phyloP scores from a whole-genome alignment of 2,329 filamentous ascomycete genomes.

The Rutstroemia sp. region DNA sequence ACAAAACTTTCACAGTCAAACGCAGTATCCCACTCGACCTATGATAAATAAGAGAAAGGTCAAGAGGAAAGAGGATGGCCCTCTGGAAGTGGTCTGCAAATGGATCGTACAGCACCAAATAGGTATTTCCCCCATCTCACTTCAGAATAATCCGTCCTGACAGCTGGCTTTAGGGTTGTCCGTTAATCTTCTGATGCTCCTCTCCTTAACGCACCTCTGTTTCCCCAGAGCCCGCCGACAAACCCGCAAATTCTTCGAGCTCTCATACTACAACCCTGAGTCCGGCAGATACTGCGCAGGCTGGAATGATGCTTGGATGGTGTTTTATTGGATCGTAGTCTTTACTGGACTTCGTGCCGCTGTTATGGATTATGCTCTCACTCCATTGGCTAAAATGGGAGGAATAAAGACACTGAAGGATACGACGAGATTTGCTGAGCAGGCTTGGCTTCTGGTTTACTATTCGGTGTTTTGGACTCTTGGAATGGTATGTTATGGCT shows the following conservation, averaged over 20 bases:
- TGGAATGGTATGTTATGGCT: conserved; percentile 59
- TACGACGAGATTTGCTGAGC: conserved; percentile 80
- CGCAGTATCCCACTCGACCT: conserved; percentile 9
- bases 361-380: conserved; percentile 79
- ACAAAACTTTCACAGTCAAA: conserved; percentile 13
- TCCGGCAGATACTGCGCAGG: conserved; percentile 69
- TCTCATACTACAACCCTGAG: conserved; percentile 71
- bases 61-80: conserved; percentile 55
- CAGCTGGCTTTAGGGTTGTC: conserved; percentile 56
- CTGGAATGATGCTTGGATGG: conserved; percentile 70
- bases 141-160: conserved; percentile 5
- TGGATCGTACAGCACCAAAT: conserved; percentile 77
- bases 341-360: conserved; percentile 82
- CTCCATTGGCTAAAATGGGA: conserved; percentile 63
- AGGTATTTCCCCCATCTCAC: conserved; percentile 41
- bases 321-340: conserved; percentile 70
- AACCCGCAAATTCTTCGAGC: conserved; percentile 80
- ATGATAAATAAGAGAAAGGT: conserved; percentile 36
- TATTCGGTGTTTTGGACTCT: conserved; percentile 74
- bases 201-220: conserved; percentile 73
- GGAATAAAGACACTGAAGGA: conserved; percentile 74
- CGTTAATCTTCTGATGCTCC: conserved; percentile 75
- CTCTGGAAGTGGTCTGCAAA: conserved; percentile 51
- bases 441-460: conserved; percentile 86
- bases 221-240: conserved; percentile 73